Evolutionary conservation across 164 flowering plant species (phyloP), one percentile per base, ranked within the genome.

Genomic region (Umbellularia californica): DNA sequence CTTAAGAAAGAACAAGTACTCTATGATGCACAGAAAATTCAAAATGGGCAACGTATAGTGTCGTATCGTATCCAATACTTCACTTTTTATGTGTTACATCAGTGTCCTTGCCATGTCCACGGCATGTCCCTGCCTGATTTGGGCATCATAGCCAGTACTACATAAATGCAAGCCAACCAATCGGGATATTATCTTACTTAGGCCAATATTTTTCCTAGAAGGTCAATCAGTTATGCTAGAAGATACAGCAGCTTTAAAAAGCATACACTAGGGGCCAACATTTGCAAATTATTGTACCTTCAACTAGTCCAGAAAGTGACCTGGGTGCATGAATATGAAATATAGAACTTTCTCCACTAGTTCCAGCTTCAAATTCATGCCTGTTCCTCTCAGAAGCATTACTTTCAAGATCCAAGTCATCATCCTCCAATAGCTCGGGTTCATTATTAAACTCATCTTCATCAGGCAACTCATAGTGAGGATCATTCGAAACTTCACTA

Each of bases 241-340:
- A 66, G 20, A 69, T 70, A 13, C 52, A 51, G 22, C 10, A 50
- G 10, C 23, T 50, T 23, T 33, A 24, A 13, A 72, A 50, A n/a
- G 24, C 68, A 35, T 71, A 41, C 15, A 47, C 30, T 55, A 19
- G 13, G 50, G 10, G 63, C 68, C 27, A 65, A 51, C n/a, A 23
- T 24, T 4, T 20, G n/a, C 35, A 28, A 63, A 30, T 2, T 12
- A 71, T 19, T 41, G 58, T 87, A 92, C 97, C 99, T 84, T 92
- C 88, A 65, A 85, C 81, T 74, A 86, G 69, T 51, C 87, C 85
- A 77, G 74, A 71, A 70, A 92, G 84, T 35, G 87, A 80, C 64
- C 77, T 75, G 10, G 93, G 90, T 6, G 79, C 82, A 83, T 89
- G 92, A 72, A 84, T 81, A 77, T 92, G 97, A 82, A 92, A 94